A percentile compares a stretch with the other conserved stretches of the same genome.
Evolutionary conservation across 2,329 filamentous ascomycete species (phyloP).

Genomic region (Ampelomyces quisqualis): DNA sequence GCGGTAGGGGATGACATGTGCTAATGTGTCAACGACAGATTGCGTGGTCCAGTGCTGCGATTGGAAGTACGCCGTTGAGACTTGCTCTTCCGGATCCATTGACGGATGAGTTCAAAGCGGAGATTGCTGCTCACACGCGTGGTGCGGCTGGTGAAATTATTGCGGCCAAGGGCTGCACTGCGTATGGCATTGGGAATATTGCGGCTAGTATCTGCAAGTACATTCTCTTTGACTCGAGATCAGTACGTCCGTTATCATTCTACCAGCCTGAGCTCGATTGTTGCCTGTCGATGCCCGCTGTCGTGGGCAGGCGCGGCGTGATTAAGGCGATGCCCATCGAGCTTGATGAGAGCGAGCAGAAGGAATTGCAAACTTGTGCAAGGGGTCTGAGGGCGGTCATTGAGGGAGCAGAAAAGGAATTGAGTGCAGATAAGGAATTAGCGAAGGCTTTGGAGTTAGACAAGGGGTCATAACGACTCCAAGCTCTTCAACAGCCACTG

Average conservation of each 20-base stretch:
- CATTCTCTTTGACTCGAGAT: slow-evolving; percentile 52
- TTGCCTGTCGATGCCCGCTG: slow-evolving; percentile 53
- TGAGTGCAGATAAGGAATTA: slow-evolving; percentile 29
- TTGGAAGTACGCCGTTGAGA: slow-evolving; percentile 47
- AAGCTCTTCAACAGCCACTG: not conserved
- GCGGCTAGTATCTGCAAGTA: slow-evolving; percentile 53
- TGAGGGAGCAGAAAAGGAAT: slow-evolving; percentile 42
- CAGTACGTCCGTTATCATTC: slow-evolving; percentile 53
- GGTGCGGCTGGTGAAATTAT: slow-evolving; percentile 53
- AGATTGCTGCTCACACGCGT: slow-evolving; percentile 50
- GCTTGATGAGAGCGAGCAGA: slow-evolving; percentile 39
- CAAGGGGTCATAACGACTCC: slow-evolving; percentile 5
- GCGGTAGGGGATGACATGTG: not conserved
- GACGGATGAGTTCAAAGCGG: slow-evolving; percentile 27
- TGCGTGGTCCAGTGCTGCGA: slow-evolving; percentile 50
- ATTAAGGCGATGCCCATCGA: slow-evolving; percentile 42
- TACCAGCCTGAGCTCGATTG: slow-evolving; percentile 51
- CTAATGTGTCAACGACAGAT: slow-evolving; percentile 22
- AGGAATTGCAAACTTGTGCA: slow-evolving; percentile 39
- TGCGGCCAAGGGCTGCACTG: slow-evolving; percentile 53
- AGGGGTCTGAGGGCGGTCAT: slow-evolving; percentile 40
- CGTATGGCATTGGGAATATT: slow-evolving; percentile 54
- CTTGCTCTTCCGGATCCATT: slow-evolving; percentile 34
- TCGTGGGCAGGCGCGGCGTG: slow-evolving; percentile 52
- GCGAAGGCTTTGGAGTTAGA: slow-evolving; percentile 28